Conservation (phyloP, 2,329 filamentous ascomycete genomes). For the Paramyrothecium roridum region DNA sequence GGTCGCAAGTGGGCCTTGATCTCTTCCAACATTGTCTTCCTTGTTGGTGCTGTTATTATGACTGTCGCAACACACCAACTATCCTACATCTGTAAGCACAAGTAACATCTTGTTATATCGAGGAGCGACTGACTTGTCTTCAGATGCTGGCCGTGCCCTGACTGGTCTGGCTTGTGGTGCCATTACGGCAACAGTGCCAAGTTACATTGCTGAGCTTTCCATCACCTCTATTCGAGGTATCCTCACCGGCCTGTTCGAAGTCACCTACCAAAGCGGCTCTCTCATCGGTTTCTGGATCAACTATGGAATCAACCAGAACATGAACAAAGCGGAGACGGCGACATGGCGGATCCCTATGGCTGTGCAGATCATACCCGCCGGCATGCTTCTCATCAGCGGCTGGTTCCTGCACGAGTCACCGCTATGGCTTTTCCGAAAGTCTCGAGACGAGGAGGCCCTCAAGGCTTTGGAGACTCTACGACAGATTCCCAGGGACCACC, state of each 20-base stretch:
- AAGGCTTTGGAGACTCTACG: slow-evolving; percentile 34
- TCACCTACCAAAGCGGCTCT: slow-evolving; percentile 51
- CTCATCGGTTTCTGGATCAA: slow-evolving; percentile 51
- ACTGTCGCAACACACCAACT: slow-evolving; percentile 36
- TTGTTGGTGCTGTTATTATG: slow-evolving; percentile 41
- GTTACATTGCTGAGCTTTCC: slow-evolving; percentile 62
- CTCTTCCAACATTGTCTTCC: slow-evolving; percentile 39
- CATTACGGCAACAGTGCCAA: slow-evolving; percentile 56
- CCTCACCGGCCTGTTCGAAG: slow-evolving; percentile 50
- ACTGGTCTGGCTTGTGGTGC: slow-evolving; percentile 56
- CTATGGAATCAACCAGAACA: slow-evolving; percentile 38
- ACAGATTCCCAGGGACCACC: slow-evolving; percentile 36
- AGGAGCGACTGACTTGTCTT: neutral
- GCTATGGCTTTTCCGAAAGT: slow-evolving; percentile 32
- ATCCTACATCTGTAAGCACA: slow-evolving; percentile 37
- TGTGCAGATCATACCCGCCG: slow-evolving; percentile 40
- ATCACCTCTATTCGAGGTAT: slow-evolving; percentile 56
- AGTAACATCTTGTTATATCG: neutral
- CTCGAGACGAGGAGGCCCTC: slow-evolving; percentile 26
- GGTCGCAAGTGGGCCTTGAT: slow-evolving; percentile 49
- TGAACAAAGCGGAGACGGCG: slow-evolving; percentile 25
- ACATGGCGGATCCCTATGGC: slow-evolving; percentile 49
- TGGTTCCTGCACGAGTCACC: slow-evolving; percentile 42
- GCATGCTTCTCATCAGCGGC: slow-evolving; percentile 38
- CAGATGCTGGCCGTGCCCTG: slow-evolving; percentile 56